Evolutionary conservation across 169 alveolate species (phyloP), one percentile per base, ranked within the genome.

Genomic region (Plasmodium berghei): DNA sequence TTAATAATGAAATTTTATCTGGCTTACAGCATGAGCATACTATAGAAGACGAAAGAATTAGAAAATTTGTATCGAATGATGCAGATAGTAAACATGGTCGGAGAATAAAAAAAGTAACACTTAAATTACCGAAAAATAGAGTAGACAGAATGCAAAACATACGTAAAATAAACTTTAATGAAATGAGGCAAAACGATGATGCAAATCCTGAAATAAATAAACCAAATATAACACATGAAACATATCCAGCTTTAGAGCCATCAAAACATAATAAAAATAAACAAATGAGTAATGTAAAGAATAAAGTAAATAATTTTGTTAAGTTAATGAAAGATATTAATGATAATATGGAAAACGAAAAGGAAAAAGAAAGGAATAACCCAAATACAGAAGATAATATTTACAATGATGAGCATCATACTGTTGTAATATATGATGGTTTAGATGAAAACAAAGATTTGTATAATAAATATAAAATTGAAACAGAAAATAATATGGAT

Each of bases 361-460:
- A 56, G 6, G 71, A 28, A 56, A 58, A 56, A 56, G 70, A 72
- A 10, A 18, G 16, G 14, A 14, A 34, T 14, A 34, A 12, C 1
- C 58, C 4, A 10, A 22, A 3, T 18, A 10, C 16, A 12, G 85
- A 66, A 67, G 67, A 52, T 42, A 83, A 69, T 69, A 9, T 83
- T 24, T 83, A 83, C 72, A 55, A 46, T 54, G 90, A 83, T 56
- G 66, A 69, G 46, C 89, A 77, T 20, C 77, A 77, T 49, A 77
- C 89, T 16, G 89, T 77, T 24, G 70, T 77, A 52, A 55, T 83
- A 14, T 83, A 34, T 28, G 90, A 83, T 14, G 90, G 85, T 22
- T 5, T 63, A 62, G 73, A 83, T 45, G 86, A 83, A 48, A 22
- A 83, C 54, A 70, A 83, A 52, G 90, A 83, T 24, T 24, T 83